Evolutionary conservation across 2,329 filamentous ascomycete genomes (phyloP).

Genomic region (Thyridium curvatum): DNA sequence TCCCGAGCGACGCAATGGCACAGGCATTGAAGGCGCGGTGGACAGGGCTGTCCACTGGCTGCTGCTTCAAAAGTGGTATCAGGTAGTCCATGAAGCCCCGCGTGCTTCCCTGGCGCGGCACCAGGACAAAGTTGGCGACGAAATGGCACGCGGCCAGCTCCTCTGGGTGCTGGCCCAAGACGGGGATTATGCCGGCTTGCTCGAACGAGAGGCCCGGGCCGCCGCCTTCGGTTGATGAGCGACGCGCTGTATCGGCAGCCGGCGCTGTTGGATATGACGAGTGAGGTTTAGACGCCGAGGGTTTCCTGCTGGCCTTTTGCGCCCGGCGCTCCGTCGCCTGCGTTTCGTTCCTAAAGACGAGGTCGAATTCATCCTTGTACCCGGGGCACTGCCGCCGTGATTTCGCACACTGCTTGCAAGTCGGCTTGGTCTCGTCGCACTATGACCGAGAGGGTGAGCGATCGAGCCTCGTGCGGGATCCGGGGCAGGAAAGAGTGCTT

Average conservation of each 20-base stretch:
- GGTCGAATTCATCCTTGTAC: constrained; percentile 65
- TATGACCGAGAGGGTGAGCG: constrained; percentile 18
- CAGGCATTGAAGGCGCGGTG: constrained; percentile 54
- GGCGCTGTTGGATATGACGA: constrained; percentile 12
- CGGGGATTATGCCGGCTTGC: constrained; percentile 20
- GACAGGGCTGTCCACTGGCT: constrained; percentile 39
- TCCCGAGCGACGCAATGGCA: constrained; percentile 50
- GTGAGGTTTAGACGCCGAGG: constrained; percentile 26
- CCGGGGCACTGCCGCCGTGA: constrained; percentile 59
- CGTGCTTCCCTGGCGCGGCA: constrained; percentile 42
- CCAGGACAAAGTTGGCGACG: constrained; percentile 52
- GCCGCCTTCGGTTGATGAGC: constrained; percentile 10
- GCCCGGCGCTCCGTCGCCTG: constrained; percentile 59
- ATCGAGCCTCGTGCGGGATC: neutral
- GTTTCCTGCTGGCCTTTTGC: constrained; percentile 47
- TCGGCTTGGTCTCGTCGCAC: constrained; percentile 64
- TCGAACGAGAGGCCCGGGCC: constrained; percentile 9
- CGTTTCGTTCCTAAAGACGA: constrained; percentile 68
- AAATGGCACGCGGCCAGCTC: constrained; percentile 54
- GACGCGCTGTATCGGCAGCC: constrained; percentile 13
- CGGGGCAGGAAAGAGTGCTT: constrained; percentile 16
- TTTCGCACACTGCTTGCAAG: constrained; percentile 59
- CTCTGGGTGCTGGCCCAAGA: constrained; percentile 41
- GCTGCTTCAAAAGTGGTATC: constrained; percentile 44
- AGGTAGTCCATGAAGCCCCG: constrained; percentile 55